These are phyloP conservation scores for Macrotyloma uniflorum DNA, from an alignment of 306 rosid species.

Conservation along the genomic window DNA sequence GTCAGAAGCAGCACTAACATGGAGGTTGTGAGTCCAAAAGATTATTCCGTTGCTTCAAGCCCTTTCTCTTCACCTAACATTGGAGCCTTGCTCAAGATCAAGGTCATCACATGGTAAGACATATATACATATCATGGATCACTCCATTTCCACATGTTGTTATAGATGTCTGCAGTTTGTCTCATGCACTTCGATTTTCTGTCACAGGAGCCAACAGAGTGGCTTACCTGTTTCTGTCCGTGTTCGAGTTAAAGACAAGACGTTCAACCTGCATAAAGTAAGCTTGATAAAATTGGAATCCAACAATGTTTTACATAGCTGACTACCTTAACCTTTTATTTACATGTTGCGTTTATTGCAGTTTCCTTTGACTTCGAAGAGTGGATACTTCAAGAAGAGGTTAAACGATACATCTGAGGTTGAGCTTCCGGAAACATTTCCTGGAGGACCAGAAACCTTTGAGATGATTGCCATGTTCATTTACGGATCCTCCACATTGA, in stretches of 20 bases:
- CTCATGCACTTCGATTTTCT: slow-evolving; percentile 25
- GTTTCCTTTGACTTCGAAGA: slow-evolving; percentile 70
- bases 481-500: slow-evolving; percentile 74
- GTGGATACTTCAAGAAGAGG: slow-evolving; percentile 81
- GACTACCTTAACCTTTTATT: not conserved
- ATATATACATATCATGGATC: not conserved
- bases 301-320: not conserved
- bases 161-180: not conserved
- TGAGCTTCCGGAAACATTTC: slow-evolving; percentile 75
- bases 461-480: slow-evolving; percentile 78
- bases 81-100: slow-evolving; percentile 82
- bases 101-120: slow-evolving; percentile 80
- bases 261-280: slow-evolving; percentile 79
- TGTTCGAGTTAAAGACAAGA: slow-evolving; percentile 62
- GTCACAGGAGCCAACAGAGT: slow-evolving; percentile 85
- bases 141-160: not conserved
- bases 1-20: slow-evolving; percentile 31
- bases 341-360: slow-evolving; percentile 36
- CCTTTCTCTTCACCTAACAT: slow-evolving; percentile 84
- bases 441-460: slow-evolving; percentile 84
- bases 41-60: slow-evolving; percentile 59
- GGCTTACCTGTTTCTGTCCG: slow-evolving; percentile 77
- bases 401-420: slow-evolving; percentile 57
- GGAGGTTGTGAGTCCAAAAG: slow-evolving; percentile 62
- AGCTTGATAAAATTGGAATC: not conserved